Base-by-base conservation (phyloP, 805 yeast genomes). In the Saccharomyces eubayanus region DNA sequence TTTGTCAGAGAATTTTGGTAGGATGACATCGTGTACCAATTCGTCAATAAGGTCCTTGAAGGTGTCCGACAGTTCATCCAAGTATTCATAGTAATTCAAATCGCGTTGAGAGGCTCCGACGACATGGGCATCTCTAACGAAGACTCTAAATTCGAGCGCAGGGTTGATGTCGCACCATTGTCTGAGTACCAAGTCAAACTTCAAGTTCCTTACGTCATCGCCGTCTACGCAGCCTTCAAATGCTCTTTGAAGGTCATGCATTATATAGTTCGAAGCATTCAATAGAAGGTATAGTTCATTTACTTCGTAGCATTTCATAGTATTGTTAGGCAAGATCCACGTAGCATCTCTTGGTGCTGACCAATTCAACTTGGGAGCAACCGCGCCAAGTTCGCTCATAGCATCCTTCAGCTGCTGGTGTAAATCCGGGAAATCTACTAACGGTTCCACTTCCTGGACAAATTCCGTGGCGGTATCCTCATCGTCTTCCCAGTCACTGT, bases 281-380 rank as follows among this genome's bases (percentile, higher is more conserved):
- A 94, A 70, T 8, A 94, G 70, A 49, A 94, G 67, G 58, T 90
- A 94, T 0, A 94, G 71, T 59, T 94, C 99, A 41, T 84, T 78
- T 0, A 85, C 82, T 31, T 77, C 78, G 14, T 72, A 74, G 63
- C 98, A 91, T 62, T 81, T 78, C 78, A 86, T 79, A 2, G 88
- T 77, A 62, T 89, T 87, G 31, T 86, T 82, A 2, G 94, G 78
- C 62, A 87, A 72, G 21, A 94, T 92, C 99, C 98, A 94, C 0
- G 84, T 80, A 1, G 98, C 88, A 71, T 94, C 99, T 64, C 84
- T 85, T 1, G 99, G 99, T 1, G 97, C 87, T 0, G 97, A 89
- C 99, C 99, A 94, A 73, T 94, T 94, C 60, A 92, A 73, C 64
- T 94, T 94, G 1, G 98, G 98, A 1, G 89, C 77, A 2, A 90